Base-by-base conservation (phyloP, 495 filamentous ascomycete genomes). In the Stereocaulon alpinum region DNA sequence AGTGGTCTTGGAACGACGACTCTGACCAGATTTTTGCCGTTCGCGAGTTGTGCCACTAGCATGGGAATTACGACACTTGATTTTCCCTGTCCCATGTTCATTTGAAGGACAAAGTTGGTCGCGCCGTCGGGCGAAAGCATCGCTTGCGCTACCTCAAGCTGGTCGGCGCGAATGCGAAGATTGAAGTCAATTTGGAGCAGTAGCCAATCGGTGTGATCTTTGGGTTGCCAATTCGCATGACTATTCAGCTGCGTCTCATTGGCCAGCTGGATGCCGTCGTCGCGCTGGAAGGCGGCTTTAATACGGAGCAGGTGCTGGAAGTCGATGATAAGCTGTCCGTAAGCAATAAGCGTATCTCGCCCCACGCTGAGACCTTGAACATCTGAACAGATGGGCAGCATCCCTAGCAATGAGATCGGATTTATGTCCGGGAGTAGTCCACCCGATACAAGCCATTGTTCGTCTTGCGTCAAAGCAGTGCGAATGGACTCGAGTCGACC, bases 51-150 rank as follows among this genome's bases (percentile, higher is more conserved):
- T 0, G 75, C 74, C 6, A 82, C 76, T 9, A 85, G 77, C 43
- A 84, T 79, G 1, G 86, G 85, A 4, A 87, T 77, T 55, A 90
- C 86, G 2, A 87, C 80, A 0, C 83, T 83, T 0, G 84, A 84
- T 64, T 90, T 90, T 0, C 86, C 86, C 65, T 86, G 78, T 0
- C 86, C 86, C 85, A 89, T 89, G 62, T 87, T 88, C 55, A 90
- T 71, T 64, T 89, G 86, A 68, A 88, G 73, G 14, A 83, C 80
- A 0, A 74, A 66, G 64, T 83, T 88, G 0, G 58, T 34, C 1
- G 61, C 68, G 0, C 64, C 69, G 0, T 63, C 63, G 0, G 85
- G 84, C 1, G 53, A 47, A 11, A 74, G 78, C 83, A 88, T 88
- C 52, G 75, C 68, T 3, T 50, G 34, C 0, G 85, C 81, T 45